phyloP scores from a whole-genome alignment of 148 eudicot genomes.

The Suaeda aralocaspica region DNA sequence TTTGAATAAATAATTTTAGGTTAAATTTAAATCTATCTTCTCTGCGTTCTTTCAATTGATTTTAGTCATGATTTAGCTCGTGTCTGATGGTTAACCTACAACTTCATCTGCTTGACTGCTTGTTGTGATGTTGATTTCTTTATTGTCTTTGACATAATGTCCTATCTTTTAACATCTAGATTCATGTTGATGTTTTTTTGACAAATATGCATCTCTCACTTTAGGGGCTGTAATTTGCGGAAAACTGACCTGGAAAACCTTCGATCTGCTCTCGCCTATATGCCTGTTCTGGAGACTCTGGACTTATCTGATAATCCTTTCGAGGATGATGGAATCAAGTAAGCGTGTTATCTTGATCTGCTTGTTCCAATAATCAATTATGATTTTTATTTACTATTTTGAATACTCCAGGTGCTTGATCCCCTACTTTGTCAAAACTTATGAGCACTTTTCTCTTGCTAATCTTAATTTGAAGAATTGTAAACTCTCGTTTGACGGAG shows the following conservation, averaged over 20 bases:
- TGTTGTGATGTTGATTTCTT: background rate
- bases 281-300: constrained; percentile 66
- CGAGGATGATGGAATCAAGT: constrained; percentile 76
- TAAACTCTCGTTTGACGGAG: constrained; percentile 57
- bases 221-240: constrained; percentile 58
- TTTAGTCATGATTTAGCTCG: background rate
- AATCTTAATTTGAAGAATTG: constrained; percentile 66
- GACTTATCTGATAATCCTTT: constrained; percentile 82
- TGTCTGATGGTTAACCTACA: background rate
- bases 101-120: background rate
- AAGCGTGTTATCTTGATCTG: constrained; percentile 21
- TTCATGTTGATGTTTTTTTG: constrained; percentile 9
- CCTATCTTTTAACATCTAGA: background rate
- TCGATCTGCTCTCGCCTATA: constrained; percentile 49
- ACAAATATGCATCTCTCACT: constrained; percentile 12
- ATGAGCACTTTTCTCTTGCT: constrained; percentile 34
- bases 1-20: too few relatives aligned
- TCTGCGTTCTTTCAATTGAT: too few relatives aligned
- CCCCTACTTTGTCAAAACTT: constrained; percentile 47
- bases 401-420: constrained; percentile 55
- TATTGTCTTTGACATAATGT: background rate
- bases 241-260: constrained; percentile 62
- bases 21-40: too few relatives aligned
- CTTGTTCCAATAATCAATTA: constrained; percentile 2
- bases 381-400: background rate